Base-by-base conservation (phyloP, 495 filamentous ascomycete genomes). In the Hypoxylon subgilvum region DNA sequence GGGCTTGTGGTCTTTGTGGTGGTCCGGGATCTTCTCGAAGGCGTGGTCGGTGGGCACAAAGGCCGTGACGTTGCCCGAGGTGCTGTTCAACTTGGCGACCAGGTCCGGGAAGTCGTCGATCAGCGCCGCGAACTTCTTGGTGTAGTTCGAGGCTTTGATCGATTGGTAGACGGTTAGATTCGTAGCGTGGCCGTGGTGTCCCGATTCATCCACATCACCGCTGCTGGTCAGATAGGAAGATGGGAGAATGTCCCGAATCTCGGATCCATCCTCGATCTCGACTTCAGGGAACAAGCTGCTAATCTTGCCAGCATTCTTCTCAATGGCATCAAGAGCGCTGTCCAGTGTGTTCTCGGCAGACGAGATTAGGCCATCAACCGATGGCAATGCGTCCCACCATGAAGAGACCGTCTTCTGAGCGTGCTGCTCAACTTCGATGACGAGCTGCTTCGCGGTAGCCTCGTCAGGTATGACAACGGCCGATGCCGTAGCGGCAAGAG, bases 41-140 rank as follows among this genome's bases (percentile, higher is more conserved):
- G 89, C 90, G 27, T 73, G 71, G 70, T 96, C 86, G 2, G 83
- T 85, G 1, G 91, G 90, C 16, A 89, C 87, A 61, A 97, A 94
- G 55, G 92, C 69, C 3, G 92, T 96, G 66, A 86, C 80, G 64
- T 94, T 92, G 13, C 79, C 71, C 17, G 77, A 65, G 4, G 85
- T 91, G 59, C 83, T 79, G 63, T 92, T 88, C 36, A 97, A 83
- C 12, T 83, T 66, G 14, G 84, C 63, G 28, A 90, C 84, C 13
- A 97, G 75, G 19, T 92, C 84, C 4, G 80, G 73, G 69, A 87
- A 82, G 51, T 88, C 78, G 47, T 87, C 79, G 70, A 96, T 79
- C 25, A 94, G 76, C 57, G 85, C 78, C 16, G 86, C 85, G 34
- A 96, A 84, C 69, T 84, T 89, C 27, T 81, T 86, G 16, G 88